Percentiles rank a stretch among this genome's conserved stretches.
phyloP scores from a whole-genome alignment of 805 yeast genomes.

The Metschnikowia picachoensis region DNA sequence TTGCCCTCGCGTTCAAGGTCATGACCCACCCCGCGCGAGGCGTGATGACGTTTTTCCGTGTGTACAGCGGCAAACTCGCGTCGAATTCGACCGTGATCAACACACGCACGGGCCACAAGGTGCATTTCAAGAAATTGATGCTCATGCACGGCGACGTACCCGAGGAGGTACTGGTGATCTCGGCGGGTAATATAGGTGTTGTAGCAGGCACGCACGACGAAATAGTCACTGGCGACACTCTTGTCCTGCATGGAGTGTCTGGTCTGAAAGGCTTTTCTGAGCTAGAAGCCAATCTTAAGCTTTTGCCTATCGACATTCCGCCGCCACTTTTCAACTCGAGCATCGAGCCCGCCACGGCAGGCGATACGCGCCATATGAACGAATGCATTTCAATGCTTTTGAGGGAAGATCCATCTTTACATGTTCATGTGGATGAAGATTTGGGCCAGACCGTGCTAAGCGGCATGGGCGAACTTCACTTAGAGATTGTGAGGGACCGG shows the following conservation, averaged over 20 bases:
- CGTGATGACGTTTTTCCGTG: conserved; percentile 78
- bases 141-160: conserved; percentile 89
- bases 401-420: conserved; percentile 89
- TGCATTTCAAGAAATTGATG: conserved; percentile 64
- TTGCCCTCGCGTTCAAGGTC: conserved; percentile 90
- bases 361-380: conserved; percentile 74
- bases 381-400: conserved; percentile 60
- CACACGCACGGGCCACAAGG: conserved; percentile 63
- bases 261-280: conserved; percentile 37
- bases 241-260: conserved; percentile 58
- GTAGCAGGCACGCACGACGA: conserved; percentile 66
- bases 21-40: conserved; percentile 82
- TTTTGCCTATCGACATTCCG: conserved; percentile 79
- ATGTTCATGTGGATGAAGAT: conserved; percentile 71
- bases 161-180: conserved; percentile 58
- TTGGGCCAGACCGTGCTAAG: conserved; percentile 83
- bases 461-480: conserved; percentile 97
- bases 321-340: conserved; percentile 90
- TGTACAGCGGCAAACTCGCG: conserved; percentile 75
- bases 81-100: conserved; percentile 62
- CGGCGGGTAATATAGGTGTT: conserved; percentile 88
- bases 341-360: conserved; percentile 77
- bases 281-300: conserved; percentile 40
- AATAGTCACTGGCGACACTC: conserved; percentile 86
- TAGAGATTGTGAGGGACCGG: conserved; percentile 82